phyloP scores from a whole-genome alignment of 164 flowering plant genomes.

The Cinnamomum micranthum region DNA sequence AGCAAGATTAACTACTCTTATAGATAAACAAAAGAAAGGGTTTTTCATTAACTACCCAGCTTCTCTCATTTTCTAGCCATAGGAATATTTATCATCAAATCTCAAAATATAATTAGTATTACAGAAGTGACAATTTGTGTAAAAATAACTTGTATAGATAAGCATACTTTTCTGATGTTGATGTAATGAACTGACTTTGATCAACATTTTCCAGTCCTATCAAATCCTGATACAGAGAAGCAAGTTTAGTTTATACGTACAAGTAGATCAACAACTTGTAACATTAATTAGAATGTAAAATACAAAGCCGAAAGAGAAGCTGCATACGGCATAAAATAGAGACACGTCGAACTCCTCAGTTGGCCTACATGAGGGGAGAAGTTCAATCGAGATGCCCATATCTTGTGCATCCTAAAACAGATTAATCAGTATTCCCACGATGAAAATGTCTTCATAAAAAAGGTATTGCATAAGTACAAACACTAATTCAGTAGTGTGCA shows the following conservation, averaged over 20 bases:
- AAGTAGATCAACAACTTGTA: neutral
- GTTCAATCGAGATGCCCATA: slow-evolving; percentile 87
- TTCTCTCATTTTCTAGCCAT: no score
- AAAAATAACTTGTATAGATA: neutral
- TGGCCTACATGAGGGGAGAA: slow-evolving; percentile 70
- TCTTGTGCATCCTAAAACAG: slow-evolving; percentile 88
- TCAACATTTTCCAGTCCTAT: slow-evolving; percentile 67
- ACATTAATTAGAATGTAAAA: slow-evolving; percentile 6
- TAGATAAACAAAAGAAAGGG: no score
- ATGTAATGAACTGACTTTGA: slow-evolving; percentile 52
- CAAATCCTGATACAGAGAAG: slow-evolving; percentile 51
- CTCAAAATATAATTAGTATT: no score
- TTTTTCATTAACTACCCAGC: no score
- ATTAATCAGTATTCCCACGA: neutral
- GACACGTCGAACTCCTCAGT: slow-evolving; percentile 64
- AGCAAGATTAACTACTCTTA: no score
- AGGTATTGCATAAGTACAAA: neutral
- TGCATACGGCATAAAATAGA: slow-evolving; percentile 68
- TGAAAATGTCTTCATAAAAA: neutral
- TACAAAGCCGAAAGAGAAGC: slow-evolving; percentile 2
- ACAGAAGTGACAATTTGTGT: no score
- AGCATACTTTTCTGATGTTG: slow-evolving; percentile 59
- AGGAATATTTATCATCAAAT: no score
- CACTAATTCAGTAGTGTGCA: neutral
- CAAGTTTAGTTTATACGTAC: neutral